Base-by-base conservation (phyloP, 2,329 filamentous ascomycete genomes). In the Monilinia fructigena region DNA sequence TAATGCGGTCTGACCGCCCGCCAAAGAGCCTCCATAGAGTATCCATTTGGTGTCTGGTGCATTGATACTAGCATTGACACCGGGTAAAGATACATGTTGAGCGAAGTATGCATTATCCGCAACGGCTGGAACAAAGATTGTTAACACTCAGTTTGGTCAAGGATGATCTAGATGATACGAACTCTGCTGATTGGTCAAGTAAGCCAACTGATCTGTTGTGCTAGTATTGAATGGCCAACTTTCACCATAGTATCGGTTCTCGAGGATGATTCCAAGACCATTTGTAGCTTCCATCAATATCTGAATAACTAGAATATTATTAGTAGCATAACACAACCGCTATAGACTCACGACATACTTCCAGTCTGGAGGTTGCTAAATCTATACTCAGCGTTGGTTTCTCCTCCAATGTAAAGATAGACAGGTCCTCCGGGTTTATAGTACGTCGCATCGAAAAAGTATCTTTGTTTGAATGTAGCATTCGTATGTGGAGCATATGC, bases 391-490 rank as follows among this genome's bases (percentile, higher is more conserved):
- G 76, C 81, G 45, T 72, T 74, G 1, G 78, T 76, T 70, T 84
- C 82, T 48, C 82, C 82, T 10, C 76, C 77, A 70, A 83, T 80
- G 69, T 80, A 82, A 10, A 82, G 70, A 68, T 80, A 80, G 0
- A 84, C 78, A 1, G 82, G 84, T 0, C 83, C 83, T 23, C 84
- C 83, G 16, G 82, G 77, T 68, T 82, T 79, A 72, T 85, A 86
- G 73, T 84, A 84, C 0, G 79, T 79, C 6, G 78, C 77, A 68
- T 83, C 83, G 55, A 85, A 82, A 71, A 82, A 85, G 72, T 83
- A 86, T 56, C 82, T 79, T 73, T 85, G 83, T 60, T 78, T 78
- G 72, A 85, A 86, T 1, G 82, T 86, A 23, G 76, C 81, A 66
- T 80, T 78, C 16, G 77, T 77, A 69, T 79, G 80, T 5, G 77